A percentile compares a stretch with the other conserved stretches of the same genome.
These are phyloP conservation scores for Epichloe gansuensis DNA, from an alignment of 2,329 filamentous ascomycete species.

Conservation along the genomic window DNA sequence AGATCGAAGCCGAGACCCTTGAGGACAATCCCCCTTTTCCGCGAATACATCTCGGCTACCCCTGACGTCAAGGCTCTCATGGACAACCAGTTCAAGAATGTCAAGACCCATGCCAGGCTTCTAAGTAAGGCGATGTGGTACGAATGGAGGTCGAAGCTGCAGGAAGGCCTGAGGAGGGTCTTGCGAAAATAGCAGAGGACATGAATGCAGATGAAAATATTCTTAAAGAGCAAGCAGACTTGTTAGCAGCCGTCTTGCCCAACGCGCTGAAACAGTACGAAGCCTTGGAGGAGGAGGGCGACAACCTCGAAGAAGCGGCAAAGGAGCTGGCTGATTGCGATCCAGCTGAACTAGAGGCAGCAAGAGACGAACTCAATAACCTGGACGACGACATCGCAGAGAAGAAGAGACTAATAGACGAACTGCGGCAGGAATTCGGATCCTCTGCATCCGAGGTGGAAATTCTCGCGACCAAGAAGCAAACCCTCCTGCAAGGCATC, in stretches of 20 bases:
- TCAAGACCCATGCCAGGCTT: conserved; percentile 83
- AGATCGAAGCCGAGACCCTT: conserved; percentile 80
- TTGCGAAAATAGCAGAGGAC: conserved; percentile 61
- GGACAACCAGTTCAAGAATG: conserved; percentile 95
- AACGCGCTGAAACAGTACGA: conserved; percentile 47
- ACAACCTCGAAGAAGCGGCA: conserved; percentile 58
- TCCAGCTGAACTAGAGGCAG: conserved; percentile 60
- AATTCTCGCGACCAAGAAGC: conserved; percentile 52
- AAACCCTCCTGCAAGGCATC: conserved; percentile 61
- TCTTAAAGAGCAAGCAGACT: conserved; percentile 54
- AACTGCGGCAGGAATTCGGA: conserved; percentile 53
- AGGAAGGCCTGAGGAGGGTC: conserved; percentile 66
- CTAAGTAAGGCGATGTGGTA: conserved; percentile 97
- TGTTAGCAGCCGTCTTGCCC: conserved; percentile 59
- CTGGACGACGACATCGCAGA: conserved; percentile 57
- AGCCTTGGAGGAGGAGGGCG: conserved; percentile 49
- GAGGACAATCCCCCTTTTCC: conserved; percentile 89
- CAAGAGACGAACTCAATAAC: conserved; percentile 54
- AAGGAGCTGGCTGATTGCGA: conserved; percentile 69
- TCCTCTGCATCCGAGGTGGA: conserved; percentile 55
- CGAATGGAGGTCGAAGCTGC: conserved; percentile 86
- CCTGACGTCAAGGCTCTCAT: conserved; percentile 75
- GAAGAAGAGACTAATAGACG: conserved; percentile 55
- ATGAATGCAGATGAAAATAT: conserved; percentile 62
- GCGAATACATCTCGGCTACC: conserved; percentile 77